phyloP scores from a whole-genome alignment of 2,329 filamentous ascomycete species.

The Microdochium paspali region DNA sequence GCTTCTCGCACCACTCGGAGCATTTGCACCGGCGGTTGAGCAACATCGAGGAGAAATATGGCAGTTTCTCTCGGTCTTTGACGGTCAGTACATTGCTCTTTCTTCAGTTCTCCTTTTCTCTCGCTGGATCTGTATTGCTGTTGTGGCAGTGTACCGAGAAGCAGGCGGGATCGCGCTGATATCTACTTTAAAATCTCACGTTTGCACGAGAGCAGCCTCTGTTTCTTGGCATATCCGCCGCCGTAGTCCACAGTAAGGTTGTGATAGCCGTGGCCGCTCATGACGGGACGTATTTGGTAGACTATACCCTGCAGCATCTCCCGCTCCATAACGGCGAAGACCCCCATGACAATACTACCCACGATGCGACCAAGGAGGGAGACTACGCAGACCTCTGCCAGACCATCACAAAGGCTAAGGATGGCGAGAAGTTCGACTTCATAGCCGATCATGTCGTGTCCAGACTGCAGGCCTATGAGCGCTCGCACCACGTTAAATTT shows the following conservation, averaged over 20 bases:
- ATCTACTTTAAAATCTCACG: not conserved
- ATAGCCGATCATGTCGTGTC: slow-evolving; percentile 52
- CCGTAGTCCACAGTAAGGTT: slow-evolving; percentile 21
- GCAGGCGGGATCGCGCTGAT: too few relatives aligned
- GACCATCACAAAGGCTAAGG: too few relatives aligned
- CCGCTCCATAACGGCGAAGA: slow-evolving; percentile 10
- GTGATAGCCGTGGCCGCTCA: slow-evolving; percentile 46
- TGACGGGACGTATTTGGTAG: slow-evolving; percentile 49
- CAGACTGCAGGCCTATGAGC: slow-evolving; percentile 49
- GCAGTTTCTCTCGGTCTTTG: not conserved
- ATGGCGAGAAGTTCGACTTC: slow-evolving; percentile 26
- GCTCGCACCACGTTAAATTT: slow-evolving; percentile 62
- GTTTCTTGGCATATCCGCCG: slow-evolving; percentile 34
- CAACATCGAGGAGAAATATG: not conserved
- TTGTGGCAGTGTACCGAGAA: too few relatives aligned
- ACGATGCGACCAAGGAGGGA: too few relatives aligned
- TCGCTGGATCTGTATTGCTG: not conserved
- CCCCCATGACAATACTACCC: too few relatives aligned
- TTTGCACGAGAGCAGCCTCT: slow-evolving; percentile 18
- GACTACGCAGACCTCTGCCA: not conserved
- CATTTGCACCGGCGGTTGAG: not conserved
- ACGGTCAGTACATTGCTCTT: not conserved
- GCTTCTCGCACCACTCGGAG: not conserved
- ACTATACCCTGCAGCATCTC: slow-evolving; percentile 39
- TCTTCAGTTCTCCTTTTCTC: not conserved